These are phyloP conservation scores for Pisolithus orientalis DNA, from an alignment of 768 basidiomycete species.

Conservation along the genomic window DNA sequence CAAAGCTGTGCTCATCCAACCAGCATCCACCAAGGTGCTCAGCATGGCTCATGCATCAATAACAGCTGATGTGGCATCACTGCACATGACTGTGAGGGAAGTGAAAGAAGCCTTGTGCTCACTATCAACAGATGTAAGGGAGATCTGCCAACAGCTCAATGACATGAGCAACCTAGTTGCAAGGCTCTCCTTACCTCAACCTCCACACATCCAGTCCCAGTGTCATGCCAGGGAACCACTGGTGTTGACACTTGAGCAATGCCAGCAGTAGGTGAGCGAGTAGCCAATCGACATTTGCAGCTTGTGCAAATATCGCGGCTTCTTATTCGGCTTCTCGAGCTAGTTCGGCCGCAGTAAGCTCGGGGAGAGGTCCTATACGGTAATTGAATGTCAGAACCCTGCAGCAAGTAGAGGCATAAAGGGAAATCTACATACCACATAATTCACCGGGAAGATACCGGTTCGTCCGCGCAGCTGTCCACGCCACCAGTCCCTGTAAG, in stretches of 20 bases:
- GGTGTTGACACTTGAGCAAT: too few relatives aligned
- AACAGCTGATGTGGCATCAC: neutral
- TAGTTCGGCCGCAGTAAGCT: slow-evolving; percentile 71
- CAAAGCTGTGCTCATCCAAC: neutral
- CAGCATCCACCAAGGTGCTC: neutral
- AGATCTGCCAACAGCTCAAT: neutral
- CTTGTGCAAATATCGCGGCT: slow-evolving; percentile 81
- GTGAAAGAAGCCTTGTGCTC: too few relatives aligned
- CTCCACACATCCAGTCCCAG: too few relatives aligned
- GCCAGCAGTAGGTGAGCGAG: slow-evolving; percentile 22
- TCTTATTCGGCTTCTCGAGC: slow-evolving; percentile 83
- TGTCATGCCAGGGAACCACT: too few relatives aligned
- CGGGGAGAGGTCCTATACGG: slow-evolving; percentile 73
- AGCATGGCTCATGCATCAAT: neutral
- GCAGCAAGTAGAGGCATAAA: neutral
- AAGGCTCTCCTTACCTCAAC: too few relatives aligned
- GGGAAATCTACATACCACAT: slow-evolving; percentile 58
- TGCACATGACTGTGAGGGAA: neutral
- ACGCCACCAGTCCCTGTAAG: slow-evolving; percentile 96
- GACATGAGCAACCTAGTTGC: neutral
- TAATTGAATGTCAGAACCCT: neutral
- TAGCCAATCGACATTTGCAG: slow-evolving; percentile 76
- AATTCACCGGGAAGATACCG: slow-evolving; percentile 96
- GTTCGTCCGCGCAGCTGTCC: slow-evolving; percentile 87
- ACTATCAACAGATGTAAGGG: neutral